Base-by-base conservation (phyloP, 1,284 basidiomycete species). In the Trametes sp. region DNA sequence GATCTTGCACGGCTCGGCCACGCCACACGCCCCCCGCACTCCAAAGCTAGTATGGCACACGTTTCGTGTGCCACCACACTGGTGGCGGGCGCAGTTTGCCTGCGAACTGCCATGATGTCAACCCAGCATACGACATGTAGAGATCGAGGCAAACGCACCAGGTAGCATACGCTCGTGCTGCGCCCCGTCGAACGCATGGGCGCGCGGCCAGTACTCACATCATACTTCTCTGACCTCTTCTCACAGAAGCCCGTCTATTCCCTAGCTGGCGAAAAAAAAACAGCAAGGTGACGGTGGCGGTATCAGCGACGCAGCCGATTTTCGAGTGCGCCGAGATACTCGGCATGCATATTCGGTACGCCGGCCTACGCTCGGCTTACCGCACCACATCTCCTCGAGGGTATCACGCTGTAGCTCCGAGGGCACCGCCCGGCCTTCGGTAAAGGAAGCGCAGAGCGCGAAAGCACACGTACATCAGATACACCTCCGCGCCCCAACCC, bases 401-500 rank as follows among this genome's bases (percentile, higher is more conserved):
- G 48, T 19, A 49, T 21, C 48, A 24, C 29, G 24, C 10, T 24
- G 29, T 29, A 31, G 13, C 28, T 31, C 48, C 4, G 28, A 31
- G 28, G 19, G 8, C n/a, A 10, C 28, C n/a, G 10, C 48, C 14
- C 48, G 13, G 6, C 7, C 16, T 23, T n/a, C 28, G 26, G 26
- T 10, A 49, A 31, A 29, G 48, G 48, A 14, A 16, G 16, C 1
- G 8, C 5, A 11, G 5, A n/a, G 4, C 42, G 7, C 50, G 13
- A 41, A 42, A 59, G 38, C 53, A 38, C 29, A 85, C 95, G 86
- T 77, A 98, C 95, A 99, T 93, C 65, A 99, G 82, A 82, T 98
- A 93, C 54, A 99, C 97, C 50, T 98, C 80, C 36, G 92, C 95
- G 52, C 98, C 98, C 96, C 95, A 98, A 66, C 98, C 98, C 59